Conservation (phyloP, 1,139 yeast genomes). For the Saccharomycopsis hybrid region DNA sequence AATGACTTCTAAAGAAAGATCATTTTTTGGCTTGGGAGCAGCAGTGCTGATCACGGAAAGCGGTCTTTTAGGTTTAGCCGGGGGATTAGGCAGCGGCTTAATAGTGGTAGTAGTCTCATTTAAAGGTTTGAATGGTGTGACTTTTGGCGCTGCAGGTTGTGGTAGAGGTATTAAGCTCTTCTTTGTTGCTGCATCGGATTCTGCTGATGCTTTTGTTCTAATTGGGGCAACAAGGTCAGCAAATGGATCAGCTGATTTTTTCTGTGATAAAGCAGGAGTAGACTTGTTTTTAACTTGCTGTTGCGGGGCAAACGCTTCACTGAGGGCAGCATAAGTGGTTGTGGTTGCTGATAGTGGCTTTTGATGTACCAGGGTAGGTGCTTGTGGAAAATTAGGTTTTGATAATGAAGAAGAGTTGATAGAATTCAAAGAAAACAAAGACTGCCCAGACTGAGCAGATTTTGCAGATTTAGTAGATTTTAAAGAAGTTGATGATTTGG, state of each 20-base stretch:
- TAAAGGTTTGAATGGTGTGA: conserved; percentile 11
- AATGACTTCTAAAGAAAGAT: conserved; percentile 18
- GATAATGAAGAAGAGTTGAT: not conserved
- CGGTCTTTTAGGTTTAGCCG: conserved; percentile 4
- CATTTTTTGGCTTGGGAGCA: not conserved
- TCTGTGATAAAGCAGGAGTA: not conserved
- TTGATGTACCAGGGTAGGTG: too few relatives aligned
- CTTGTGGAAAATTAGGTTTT: conserved; percentile 1
- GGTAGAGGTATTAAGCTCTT: not conserved
- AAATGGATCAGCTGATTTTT: conserved; percentile 12
- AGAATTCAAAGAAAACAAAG: conserved; percentile 7
- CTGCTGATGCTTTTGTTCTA: not conserved
- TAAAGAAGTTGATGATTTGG: conserved; percentile 13
- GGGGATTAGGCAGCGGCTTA: too few relatives aligned
- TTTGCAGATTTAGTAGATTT: conserved; percentile 17
- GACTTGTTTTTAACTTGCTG: conserved; percentile 3
- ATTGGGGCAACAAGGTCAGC: conserved; percentile 12
- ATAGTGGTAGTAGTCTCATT: not conserved
- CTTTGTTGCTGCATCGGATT: not conserved
- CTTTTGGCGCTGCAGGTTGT: not conserved
- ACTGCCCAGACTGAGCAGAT: conserved; percentile 13
- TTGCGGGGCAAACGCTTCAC: not conserved
- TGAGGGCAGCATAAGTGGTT: not conserved
- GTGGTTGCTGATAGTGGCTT: too few relatives aligned
- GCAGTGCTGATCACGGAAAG: not conserved